Percentiles rank a stretch among this genome's conserved stretches.
These are phyloP conservation scores for Termitomyces sp. DNA, from an alignment of 768 basidiomycete species.

Conservation along the genomic window DNA sequence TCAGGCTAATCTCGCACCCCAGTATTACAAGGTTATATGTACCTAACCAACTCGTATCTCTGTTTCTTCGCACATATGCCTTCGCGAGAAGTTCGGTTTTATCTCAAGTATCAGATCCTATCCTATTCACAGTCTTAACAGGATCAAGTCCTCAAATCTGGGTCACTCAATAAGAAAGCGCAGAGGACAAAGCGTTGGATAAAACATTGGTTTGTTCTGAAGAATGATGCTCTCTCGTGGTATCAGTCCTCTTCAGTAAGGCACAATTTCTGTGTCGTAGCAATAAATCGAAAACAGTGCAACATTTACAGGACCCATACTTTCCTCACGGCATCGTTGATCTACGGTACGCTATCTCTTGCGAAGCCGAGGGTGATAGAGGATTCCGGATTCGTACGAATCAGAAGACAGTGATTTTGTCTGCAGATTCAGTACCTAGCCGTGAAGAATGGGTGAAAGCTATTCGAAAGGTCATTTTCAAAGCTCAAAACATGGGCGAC, in stretches of 20 bases:
- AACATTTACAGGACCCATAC: conserved; percentile 75
- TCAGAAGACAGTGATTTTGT: conserved; percentile 65
- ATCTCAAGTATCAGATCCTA: neutral
- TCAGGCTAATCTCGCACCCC: conserved; percentile 6
- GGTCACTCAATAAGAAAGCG: conserved; percentile 82
- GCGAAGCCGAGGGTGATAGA: conserved; percentile 73
- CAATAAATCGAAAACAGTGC: neutral
- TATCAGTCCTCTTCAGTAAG: conserved; percentile 87
- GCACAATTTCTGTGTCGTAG: conserved; percentile 12
- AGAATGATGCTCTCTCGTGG: conserved; percentile 96
- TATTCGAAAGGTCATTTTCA: conserved; percentile 90
- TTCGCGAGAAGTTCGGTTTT: conserved; percentile 62
- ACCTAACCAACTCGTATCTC: conserved; percentile 86
- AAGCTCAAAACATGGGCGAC: conserved; percentile 94
- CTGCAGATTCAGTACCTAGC: conserved; percentile 76
- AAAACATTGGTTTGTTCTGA: conserved; percentile 94
- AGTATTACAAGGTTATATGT: conserved; percentile 98
- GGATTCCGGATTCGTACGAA: conserved; percentile 82
- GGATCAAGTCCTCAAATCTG: conserved; percentile 93
- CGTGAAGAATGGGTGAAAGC: conserved; percentile 96
- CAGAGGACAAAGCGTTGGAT: conserved; percentile 88
- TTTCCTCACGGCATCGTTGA: conserved; percentile 97
- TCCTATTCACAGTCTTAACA: conserved; percentile 22
- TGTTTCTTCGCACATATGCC: conserved; percentile 98
- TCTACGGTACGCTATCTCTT: conserved; percentile 86